These are phyloP conservation scores for Naganishia randhawae DNA, from an alignment of 768 basidiomycete genomes.

Conservation along the genomic window DNA sequence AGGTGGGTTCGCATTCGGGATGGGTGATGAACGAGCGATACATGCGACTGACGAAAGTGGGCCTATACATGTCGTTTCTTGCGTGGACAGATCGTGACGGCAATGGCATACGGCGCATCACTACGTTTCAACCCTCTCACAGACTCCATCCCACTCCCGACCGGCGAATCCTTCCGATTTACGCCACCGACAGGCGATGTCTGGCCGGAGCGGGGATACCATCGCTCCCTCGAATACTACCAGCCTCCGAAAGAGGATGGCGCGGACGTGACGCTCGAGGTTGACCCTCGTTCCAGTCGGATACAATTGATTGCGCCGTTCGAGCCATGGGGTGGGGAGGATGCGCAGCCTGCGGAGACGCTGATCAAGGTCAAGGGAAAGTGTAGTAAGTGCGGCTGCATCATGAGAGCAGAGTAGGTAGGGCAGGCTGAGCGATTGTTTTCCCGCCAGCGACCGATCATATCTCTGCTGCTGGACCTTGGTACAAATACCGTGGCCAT, in stretches of 20 bases:
- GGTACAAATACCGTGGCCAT: slow-evolving; percentile 40
- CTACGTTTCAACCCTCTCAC: slow-evolving; percentile 26
- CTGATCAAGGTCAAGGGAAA: slow-evolving; percentile 32
- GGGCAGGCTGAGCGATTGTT: not conserved
- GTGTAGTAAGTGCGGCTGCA: slow-evolving; percentile 21
- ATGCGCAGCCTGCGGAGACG: slow-evolving; percentile 16
- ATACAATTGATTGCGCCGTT: slow-evolving; percentile 32
- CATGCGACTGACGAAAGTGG: not conserved
- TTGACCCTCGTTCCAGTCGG: slow-evolving; percentile 15
- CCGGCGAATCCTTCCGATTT: slow-evolving; percentile 10
- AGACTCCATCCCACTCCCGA: slow-evolving; percentile 21
- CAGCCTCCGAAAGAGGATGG: slow-evolving; percentile 14
- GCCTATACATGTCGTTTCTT: too few relatives aligned
- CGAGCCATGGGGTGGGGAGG: slow-evolving; percentile 25
- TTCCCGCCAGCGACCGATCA: slow-evolving; percentile 35
- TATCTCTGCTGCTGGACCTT: slow-evolving; percentile 40
- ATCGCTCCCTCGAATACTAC: slow-evolving; percentile 22
- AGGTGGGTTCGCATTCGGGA: slow-evolving; percentile 19
- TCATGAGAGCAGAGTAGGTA: too few relatives aligned
- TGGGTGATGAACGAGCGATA: too few relatives aligned
- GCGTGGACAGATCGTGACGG: slow-evolving; percentile 22
- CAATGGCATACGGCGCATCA: slow-evolving; percentile 28
- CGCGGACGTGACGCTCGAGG: slow-evolving; percentile 1
- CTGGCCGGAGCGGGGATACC: slow-evolving; percentile 23
- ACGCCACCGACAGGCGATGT: slow-evolving; percentile 22